Conservation (phyloP, 768 basidiomycete species). For the Russula sp. region DNA sequence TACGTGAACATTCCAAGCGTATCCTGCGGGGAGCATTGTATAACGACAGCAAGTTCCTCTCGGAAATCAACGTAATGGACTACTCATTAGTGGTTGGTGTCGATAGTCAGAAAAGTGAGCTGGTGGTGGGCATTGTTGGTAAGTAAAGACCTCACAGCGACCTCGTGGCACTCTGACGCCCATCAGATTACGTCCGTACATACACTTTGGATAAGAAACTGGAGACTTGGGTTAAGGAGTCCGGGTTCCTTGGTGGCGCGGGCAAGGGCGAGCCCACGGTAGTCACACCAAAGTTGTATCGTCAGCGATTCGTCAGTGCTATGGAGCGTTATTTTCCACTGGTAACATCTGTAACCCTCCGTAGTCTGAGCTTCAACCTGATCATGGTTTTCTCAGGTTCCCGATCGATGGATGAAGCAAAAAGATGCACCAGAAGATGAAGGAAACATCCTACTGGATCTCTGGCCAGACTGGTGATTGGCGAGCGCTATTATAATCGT, state of each 20-base stretch:
- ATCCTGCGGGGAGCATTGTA: conserved; percentile 84
- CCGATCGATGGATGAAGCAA: conserved; percentile 89
- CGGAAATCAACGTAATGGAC: conserved; percentile 95
- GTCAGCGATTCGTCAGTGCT: conserved; percentile 75
- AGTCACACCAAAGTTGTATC: conserved; percentile 92
- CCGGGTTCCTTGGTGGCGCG: conserved; percentile 76
- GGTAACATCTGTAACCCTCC: conserved; percentile 36
- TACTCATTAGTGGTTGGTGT: conserved; percentile 95
- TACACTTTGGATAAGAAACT: conserved; percentile 99
- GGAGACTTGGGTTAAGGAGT: conserved; percentile 97
- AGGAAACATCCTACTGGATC: conserved; percentile 32
- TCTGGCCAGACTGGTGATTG: conserved; percentile 36
- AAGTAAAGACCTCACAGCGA: conserved; percentile 30
- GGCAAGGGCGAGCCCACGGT: conserved; percentile 92
- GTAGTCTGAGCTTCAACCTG: conserved; percentile 1
- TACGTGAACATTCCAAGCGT: conserved; percentile 94
- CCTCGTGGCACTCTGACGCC: background rate
- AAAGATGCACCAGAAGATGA: conserved; percentile 75
- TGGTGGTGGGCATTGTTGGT: conserved; percentile 98
- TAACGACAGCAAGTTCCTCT: conserved; percentile 94
- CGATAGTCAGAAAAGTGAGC: conserved; percentile 79
- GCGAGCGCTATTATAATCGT: background rate
- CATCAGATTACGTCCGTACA: conserved; percentile 83
- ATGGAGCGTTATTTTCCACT: conserved; percentile 89
- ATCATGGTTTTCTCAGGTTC: conserved; percentile 44